phyloP scores from a whole-genome alignment of 257 asterid species.

The Datura wrightii region DNA sequence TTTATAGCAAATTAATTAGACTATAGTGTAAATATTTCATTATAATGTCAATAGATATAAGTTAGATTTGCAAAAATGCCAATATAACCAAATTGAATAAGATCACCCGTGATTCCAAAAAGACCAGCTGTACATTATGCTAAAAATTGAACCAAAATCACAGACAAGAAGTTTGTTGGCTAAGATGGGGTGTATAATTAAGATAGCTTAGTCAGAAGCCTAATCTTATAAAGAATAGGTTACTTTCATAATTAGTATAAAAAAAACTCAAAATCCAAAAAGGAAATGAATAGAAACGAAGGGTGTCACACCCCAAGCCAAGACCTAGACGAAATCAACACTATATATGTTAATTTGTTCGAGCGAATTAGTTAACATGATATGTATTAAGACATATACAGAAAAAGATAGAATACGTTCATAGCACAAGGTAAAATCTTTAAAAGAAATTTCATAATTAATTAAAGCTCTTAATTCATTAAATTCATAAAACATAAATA shows the following conservation, averaged over 20 bases:
- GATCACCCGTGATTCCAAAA: background rate
- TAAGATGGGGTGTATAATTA: background rate
- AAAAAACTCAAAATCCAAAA: too few relatives aligned
- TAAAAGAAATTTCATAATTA: too few relatives aligned
- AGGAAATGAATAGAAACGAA: too few relatives aligned
- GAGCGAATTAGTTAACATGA: too few relatives aligned
- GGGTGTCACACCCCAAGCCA: too few relatives aligned
- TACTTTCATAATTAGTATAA: background rate
- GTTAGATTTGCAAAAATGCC: background rate
- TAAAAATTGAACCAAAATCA: background rate
- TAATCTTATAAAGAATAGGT: background rate
- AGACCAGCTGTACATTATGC: background rate
- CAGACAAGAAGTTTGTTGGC: background rate
- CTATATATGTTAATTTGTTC: too few relatives aligned
- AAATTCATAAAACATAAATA: too few relatives aligned
- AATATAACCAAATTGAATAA: background rate
- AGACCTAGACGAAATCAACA: too few relatives aligned
- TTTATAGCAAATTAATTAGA: background rate
- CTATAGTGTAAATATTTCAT: background rate
- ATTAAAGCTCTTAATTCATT: too few relatives aligned
- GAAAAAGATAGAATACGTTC: too few relatives aligned
- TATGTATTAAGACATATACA: too few relatives aligned
- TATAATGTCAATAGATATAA: background rate
- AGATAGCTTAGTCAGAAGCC: background rate
- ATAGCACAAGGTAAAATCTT: too few relatives aligned